A percentile compares a stretch with the other conserved stretches of the same genome.
Conservation (phyloP, 2,329 filamentous ascomycete species). For the Cytospora mali region DNA sequence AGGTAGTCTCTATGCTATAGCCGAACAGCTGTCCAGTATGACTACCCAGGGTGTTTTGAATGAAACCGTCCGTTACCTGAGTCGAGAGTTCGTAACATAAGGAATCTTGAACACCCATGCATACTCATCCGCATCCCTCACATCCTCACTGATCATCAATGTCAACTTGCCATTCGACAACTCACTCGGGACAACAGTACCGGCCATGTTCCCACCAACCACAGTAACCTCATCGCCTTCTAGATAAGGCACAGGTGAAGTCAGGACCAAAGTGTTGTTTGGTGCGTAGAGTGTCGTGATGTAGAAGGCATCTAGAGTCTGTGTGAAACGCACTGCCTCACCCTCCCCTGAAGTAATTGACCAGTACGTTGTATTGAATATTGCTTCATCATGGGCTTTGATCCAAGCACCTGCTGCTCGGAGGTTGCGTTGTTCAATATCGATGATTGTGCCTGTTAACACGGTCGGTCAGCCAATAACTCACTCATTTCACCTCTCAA, state of each 20-base stretch:
- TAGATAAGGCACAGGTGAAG: conserved; percentile 49
- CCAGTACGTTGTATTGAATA: conserved; percentile 62
- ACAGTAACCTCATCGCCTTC: conserved; percentile 49
- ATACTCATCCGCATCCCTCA: conserved; percentile 41
- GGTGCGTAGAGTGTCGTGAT: conserved; percentile 49
- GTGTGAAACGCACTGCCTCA: conserved; percentile 52
- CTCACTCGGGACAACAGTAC: conserved; percentile 30
- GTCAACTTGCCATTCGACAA: conserved; percentile 33
- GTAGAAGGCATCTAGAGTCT: conserved; percentile 56
- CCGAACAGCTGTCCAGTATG: conserved; percentile 61
- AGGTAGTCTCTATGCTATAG: conserved; percentile 58
- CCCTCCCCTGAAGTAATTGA: conserved; percentile 47
- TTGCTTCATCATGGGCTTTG: conserved; percentile 52
- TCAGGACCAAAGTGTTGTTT: conserved; percentile 42
- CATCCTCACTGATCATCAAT: conserved; percentile 38
- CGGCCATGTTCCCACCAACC: conserved; percentile 39
- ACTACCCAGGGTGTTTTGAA: conserved; percentile 40
- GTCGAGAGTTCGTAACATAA: too few relatives aligned
- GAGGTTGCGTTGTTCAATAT: conserved; percentile 43
- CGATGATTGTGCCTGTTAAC: conserved; percentile 19
- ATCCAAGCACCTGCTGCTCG: conserved; percentile 58
- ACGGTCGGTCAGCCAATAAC: neutral
- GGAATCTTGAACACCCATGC: conserved; percentile 41
- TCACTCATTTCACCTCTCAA: neutral
- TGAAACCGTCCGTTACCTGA: too few relatives aligned